phyloP scores from a whole-genome alignment of 2,329 filamentous ascomycete genomes.

The Plenodomus lindquistii region DNA sequence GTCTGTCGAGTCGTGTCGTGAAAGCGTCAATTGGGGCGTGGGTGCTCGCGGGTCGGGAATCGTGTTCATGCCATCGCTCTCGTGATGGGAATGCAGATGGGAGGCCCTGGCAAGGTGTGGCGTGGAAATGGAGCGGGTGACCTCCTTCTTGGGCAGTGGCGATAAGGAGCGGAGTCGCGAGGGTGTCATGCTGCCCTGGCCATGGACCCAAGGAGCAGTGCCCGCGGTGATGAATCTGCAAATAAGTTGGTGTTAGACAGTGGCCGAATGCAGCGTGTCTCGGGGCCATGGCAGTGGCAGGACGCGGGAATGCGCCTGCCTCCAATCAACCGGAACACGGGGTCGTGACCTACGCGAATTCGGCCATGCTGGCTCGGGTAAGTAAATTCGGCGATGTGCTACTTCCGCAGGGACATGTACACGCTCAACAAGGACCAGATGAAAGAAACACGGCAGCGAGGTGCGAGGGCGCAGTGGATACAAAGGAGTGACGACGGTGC shows the following conservation, averaged over 20 bases:
- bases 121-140: slow-evolving; percentile 44
- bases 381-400: slow-evolving; percentile 6
- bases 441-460: not conserved
- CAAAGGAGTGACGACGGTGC: not conserved
- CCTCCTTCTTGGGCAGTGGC: slow-evolving; percentile 41
- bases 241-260: slow-evolving; percentile 12
- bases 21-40: slow-evolving; percentile 39
- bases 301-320: slow-evolving; percentile 8
- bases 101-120: slow-evolving; percentile 39
- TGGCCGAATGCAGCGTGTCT: not conserved
- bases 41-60: slow-evolving; percentile 60
- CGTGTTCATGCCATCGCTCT: slow-evolving; percentile 67
- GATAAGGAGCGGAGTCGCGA: slow-evolving; percentile 43
- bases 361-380: slow-evolving; percentile 20
- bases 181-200: slow-evolving; percentile 39
- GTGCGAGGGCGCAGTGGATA: not conserved
- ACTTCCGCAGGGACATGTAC: slow-evolving; percentile 9
- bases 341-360: slow-evolving; percentile 27
- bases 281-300: not conserved
- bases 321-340: not conserved
- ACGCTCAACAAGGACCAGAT: slow-evolving; percentile 4
- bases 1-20: slow-evolving; percentile 50
- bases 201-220: slow-evolving; percentile 41
- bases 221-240: slow-evolving; percentile 38
- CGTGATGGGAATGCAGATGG: slow-evolving; percentile 44